Evolutionary conservation across 1,139 yeast genomes (phyloP).

Genomic region (Ogataea hybrid): DNA sequence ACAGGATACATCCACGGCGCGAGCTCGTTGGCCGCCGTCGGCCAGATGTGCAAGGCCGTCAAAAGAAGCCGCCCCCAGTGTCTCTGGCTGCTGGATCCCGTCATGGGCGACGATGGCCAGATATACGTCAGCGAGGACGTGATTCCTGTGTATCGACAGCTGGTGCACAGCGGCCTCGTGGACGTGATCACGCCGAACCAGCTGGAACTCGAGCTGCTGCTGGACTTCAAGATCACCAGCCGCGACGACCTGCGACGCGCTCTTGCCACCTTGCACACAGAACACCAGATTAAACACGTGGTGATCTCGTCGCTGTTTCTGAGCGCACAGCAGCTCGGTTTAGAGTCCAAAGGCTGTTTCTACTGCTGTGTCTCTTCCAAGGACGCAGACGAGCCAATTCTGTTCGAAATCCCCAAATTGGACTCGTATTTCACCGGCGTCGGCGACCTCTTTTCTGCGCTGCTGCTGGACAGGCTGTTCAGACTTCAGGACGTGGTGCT

Average conservation of each 20-base stretch:
- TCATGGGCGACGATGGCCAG: constrained; percentile 87
- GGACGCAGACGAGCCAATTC: constrained; percentile 13
- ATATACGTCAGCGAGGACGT: constrained; percentile 75
- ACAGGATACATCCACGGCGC: constrained; percentile 75
- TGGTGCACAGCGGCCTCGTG: constrained; percentile 51
- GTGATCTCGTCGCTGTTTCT: constrained; percentile 63
- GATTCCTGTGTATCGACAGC: constrained; percentile 59
- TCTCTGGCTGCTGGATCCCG: constrained; percentile 82
- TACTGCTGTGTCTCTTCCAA: constrained; percentile 53
- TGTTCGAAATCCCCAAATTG: constrained; percentile 42
- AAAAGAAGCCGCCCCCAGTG: constrained; percentile 26
- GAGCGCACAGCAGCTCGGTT: constrained; percentile 23
- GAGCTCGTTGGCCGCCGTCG: constrained; percentile 47
- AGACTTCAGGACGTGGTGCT: constrained; percentile 29
- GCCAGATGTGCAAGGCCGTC: constrained; percentile 37
- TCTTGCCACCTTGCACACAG: constrained; percentile 45
- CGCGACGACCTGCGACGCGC: constrained; percentile 44
- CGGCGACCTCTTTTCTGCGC: constrained; percentile 86
- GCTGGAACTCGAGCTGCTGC: constrained; percentile 77
- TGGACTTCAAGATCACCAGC: constrained; percentile 49
- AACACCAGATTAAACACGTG: constrained; percentile 55
- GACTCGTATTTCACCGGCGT: constrained; percentile 86
- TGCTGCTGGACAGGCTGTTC: constrained; percentile 60
- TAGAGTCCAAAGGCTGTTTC: constrained; percentile 31
- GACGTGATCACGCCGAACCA: constrained; percentile 86